Evolutionary conservation across 768 basidiomycete genomes (phyloP).

Genomic region (Termitomyces sp.): DNA sequence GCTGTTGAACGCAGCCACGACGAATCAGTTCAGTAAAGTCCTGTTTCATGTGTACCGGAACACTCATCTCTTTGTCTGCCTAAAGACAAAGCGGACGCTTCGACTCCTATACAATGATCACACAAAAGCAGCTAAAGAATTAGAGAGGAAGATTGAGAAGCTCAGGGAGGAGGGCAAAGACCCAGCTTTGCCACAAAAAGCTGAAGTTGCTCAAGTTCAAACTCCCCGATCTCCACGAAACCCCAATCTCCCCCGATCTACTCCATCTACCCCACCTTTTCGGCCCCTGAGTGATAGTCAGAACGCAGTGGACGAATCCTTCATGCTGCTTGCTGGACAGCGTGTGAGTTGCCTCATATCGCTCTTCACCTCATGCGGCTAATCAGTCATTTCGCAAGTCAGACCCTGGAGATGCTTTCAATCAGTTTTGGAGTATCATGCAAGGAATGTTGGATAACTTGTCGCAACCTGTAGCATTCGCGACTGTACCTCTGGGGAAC

Average conservation of each 20-base stretch:
- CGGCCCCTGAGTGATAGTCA: slow-evolving; percentile 50
- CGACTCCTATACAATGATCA: slow-evolving; percentile 76
- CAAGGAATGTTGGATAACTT: slow-evolving; percentile 84
- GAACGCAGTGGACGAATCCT: slow-evolving; percentile 79
- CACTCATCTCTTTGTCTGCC: slow-evolving; percentile 6
- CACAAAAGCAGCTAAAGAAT: slow-evolving; percentile 62
- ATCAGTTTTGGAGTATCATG: slow-evolving; percentile 86
- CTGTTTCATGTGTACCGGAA: not conserved
- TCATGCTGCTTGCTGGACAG: slow-evolving; percentile 80
- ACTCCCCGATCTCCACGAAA: slow-evolving; percentile 26
- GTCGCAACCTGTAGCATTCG: slow-evolving; percentile 82
- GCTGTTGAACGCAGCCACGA: slow-evolving; percentile 74
- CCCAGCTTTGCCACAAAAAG: slow-evolving; percentile 66
- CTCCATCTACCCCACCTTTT: slow-evolving; percentile 44
- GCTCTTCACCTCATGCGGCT: slow-evolving; percentile 8
- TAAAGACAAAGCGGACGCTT: slow-evolving; percentile 73
- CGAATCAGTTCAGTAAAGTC: slow-evolving; percentile 51
- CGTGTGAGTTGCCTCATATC: slow-evolving; percentile 41
- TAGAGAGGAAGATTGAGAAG: slow-evolving; percentile 68
- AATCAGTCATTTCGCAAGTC: slow-evolving; percentile 36
- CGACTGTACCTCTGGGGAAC: slow-evolving; percentile 68
- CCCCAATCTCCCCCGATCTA: slow-evolving; percentile 31
- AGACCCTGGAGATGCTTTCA: slow-evolving; percentile 84
- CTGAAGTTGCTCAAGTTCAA: slow-evolving; percentile 25
- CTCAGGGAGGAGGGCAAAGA: slow-evolving; percentile 76